A percentile compares a stretch with the other conserved stretches of the same genome.
These are phyloP conservation scores for Amborella trichopoda DNA, from an alignment of 164 flowering plant species.

Conservation along the genomic window DNA sequence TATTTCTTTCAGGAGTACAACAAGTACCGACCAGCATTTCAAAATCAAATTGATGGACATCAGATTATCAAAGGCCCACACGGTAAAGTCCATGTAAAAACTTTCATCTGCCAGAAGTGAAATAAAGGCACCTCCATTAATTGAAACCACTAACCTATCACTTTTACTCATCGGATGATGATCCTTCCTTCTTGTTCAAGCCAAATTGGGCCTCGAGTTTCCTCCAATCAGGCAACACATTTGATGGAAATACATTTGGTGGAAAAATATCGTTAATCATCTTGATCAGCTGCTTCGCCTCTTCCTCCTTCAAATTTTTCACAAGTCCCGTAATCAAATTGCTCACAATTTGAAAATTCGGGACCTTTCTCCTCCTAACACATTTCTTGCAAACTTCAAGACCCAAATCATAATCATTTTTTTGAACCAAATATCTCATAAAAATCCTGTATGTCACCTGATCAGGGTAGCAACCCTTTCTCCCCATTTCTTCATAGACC, in stretches of 20 bases:
- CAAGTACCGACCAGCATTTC: too few species aligned
- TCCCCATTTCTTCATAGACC: slow-evolving; percentile 40
- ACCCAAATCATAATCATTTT: slow-evolving; percentile 30
- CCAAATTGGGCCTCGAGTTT: slow-evolving; percentile 50
- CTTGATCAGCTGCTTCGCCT: slow-evolving; percentile 40
- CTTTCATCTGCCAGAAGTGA: too few species aligned
- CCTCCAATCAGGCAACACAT: slow-evolving; percentile 65
- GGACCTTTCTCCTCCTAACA: slow-evolving; percentile 40
- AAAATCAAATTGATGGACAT: too few species aligned
- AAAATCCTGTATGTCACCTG: slow-evolving; percentile 61
- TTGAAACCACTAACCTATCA: too few species aligned
- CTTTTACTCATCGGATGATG: too few species aligned
- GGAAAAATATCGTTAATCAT: slow-evolving; percentile 57
- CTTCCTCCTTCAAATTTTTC: slow-evolving; percentile 28
- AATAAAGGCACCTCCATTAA: too few species aligned
- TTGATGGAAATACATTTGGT: too few species aligned
- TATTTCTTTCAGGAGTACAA: too few species aligned
- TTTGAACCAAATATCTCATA: slow-evolving; percentile 32
- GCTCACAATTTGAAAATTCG: slow-evolving; percentile 43
- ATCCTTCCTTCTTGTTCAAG: too few species aligned
- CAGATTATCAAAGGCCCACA: too few species aligned
- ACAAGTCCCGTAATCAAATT: slow-evolving; percentile 56
- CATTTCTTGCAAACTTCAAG: slow-evolving; percentile 56
- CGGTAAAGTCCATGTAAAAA: too few species aligned
- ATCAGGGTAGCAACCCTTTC: slow-evolving; percentile 43